A percentile compares a stretch with the other conserved stretches of the same genome.
Evolutionary conservation across 352 stramenopile genomes (phyloP).

Genomic region (Phytophthora vignae): DNA sequence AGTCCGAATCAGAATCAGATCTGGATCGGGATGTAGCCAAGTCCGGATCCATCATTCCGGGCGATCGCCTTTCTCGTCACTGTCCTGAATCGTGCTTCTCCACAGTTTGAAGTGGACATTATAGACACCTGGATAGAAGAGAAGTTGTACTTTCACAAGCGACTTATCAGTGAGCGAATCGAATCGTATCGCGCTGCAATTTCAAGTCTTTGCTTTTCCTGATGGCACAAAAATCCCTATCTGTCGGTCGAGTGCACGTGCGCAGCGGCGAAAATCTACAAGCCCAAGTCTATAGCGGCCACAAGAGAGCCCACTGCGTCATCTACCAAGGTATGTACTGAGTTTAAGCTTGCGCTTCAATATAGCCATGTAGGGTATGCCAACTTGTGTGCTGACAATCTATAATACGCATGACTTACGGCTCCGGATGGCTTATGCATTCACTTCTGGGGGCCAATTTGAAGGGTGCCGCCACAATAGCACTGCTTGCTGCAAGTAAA

Average conservation of each 20-base stretch:
- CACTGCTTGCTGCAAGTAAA: not conserved
- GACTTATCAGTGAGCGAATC: not conserved
- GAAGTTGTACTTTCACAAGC: not conserved
- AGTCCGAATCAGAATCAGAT: no score
- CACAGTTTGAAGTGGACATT: not conserved
- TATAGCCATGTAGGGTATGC: not conserved
- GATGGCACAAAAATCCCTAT: not conserved
- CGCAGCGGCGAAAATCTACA: not conserved
- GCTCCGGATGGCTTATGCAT: not conserved
- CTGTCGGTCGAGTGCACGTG: not conserved
- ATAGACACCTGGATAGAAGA: not conserved
- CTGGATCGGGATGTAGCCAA: no score
- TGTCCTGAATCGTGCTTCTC: no score
- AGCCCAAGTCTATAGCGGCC: not conserved
- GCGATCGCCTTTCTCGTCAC: no score
- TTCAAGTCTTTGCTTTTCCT: not conserved
- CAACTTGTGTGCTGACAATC: not conserved
- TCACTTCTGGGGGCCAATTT: not conserved
- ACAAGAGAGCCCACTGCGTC: not conserved
- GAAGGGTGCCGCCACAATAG: not conserved
- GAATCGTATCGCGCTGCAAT: not conserved
- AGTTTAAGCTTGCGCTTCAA: not conserved
- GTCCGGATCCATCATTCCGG: no score
- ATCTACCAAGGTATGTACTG: not conserved
- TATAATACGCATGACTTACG: not conserved